phyloP scores from a whole-genome alignment of 306 rosid genomes.

The Trifolium subterraneum region DNA sequence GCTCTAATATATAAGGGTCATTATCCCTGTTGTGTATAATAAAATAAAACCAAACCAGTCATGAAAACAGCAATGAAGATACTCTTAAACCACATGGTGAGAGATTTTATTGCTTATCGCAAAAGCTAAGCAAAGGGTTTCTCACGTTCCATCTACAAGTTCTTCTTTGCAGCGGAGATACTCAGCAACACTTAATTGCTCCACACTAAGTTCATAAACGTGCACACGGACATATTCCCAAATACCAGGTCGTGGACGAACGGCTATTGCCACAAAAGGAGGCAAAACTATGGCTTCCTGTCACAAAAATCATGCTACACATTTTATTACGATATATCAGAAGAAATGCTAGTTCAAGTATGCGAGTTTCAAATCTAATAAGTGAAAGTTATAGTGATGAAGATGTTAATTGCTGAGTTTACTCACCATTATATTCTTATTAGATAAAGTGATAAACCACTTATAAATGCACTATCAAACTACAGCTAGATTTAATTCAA shows the following conservation, averaged over 20 bases:
- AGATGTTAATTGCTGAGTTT: background rate
- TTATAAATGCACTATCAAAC: background rate
- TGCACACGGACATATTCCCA: constrained; percentile 90
- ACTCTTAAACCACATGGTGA: constrained; percentile 32
- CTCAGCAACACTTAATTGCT: constrained; percentile 77
- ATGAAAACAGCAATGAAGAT: constrained; percentile 4
- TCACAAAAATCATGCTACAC: constrained; percentile 33
- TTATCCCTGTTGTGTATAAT: constrained; percentile 43
- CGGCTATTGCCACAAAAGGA: constrained; percentile 87
- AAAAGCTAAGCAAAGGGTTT: constrained; percentile 32
- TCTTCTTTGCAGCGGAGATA: constrained; percentile 86
- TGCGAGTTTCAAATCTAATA: background rate
- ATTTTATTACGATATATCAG: constrained; percentile 1
- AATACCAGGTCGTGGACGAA: constrained; percentile 94
- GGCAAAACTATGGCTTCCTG: constrained; percentile 76
- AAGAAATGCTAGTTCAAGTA: constrained; percentile 13
- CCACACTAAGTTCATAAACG: constrained; percentile 78
- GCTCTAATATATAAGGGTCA: constrained; percentile 66
- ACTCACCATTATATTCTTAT: background rate
- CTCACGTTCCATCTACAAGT: constrained; percentile 74
- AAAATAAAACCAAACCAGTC: constrained; percentile 13
- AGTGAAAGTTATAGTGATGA: background rate
- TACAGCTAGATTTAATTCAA: background rate
- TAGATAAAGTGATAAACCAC: background rate
- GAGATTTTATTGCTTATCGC: background rate